Conservation (phyloP, 176 grass and related monocot species). For the Paspalum vaginatum region DNA sequence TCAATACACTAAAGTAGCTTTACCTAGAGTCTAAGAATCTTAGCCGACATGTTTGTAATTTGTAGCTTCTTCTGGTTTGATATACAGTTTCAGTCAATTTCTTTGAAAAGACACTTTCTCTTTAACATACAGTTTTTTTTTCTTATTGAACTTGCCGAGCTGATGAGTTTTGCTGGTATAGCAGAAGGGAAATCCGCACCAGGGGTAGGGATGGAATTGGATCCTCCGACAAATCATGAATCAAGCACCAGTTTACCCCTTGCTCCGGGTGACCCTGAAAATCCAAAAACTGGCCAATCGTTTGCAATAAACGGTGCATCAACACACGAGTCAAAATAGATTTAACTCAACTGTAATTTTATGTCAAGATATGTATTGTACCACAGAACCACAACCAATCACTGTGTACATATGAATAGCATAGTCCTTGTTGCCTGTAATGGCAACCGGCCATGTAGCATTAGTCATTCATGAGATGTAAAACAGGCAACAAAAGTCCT, state of each 20-base stretch:
- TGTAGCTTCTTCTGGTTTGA: slow-evolving; percentile 2
- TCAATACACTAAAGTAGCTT: too few relatives aligned
- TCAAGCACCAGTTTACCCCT: slow-evolving; percentile 8
- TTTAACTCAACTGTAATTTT: slow-evolving; percentile 24
- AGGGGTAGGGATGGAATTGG: slow-evolving; percentile 20
- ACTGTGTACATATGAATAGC: slow-evolving; percentile 41
- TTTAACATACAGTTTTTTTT: neutral
- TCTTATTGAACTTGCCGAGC: neutral
- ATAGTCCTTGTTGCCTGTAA: slow-evolving; percentile 43
- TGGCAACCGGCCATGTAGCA: slow-evolving; percentile 50
- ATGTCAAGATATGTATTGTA: slow-evolving; percentile 22
- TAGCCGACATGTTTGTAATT: neutral
- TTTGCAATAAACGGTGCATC: slow-evolving; percentile 3
- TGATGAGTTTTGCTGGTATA: slow-evolving; percentile 13
- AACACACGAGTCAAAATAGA: slow-evolving; percentile 5
- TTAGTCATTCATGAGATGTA: slow-evolving; percentile 46
- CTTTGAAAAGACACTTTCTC: neutral
- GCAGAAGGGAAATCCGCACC: slow-evolving; percentile 36
- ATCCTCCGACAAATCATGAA: slow-evolving; percentile 25
- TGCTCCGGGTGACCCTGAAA: neutral
- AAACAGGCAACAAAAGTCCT: slow-evolving; percentile 26
- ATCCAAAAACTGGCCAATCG: neutral
- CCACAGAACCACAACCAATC: slow-evolving; percentile 23
- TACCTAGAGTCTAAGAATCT: neutral
- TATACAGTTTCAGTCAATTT: slow-evolving; percentile 4